Evolutionary conservation across 768 basidiomycete genomes (phyloP).

Genomic region (Goffeauzyma gilvescens): DNA sequence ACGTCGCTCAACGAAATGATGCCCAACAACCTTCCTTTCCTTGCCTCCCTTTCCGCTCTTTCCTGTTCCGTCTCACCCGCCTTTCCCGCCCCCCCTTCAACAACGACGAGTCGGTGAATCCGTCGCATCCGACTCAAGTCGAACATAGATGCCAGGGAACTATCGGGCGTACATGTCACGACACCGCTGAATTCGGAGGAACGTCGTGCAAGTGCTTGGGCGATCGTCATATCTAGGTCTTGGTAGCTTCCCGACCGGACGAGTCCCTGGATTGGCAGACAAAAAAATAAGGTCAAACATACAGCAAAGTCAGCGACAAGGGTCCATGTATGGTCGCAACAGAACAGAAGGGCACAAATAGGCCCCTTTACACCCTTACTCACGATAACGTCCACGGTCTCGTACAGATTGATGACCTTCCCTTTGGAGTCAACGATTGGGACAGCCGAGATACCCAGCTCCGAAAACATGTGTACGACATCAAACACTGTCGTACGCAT

Average conservation of each 20-base stretch:
- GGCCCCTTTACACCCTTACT: too few relatives aligned
- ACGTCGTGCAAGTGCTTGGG: conserved; percentile 76
- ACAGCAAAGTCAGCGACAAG: background rate
- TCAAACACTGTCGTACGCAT: conserved; percentile 85
- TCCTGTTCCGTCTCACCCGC: conserved; percentile 21
- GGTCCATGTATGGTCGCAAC: background rate
- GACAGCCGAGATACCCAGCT: conserved; percentile 84
- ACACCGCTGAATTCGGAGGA: conserved; percentile 92
- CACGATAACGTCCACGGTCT: conserved; percentile 97
- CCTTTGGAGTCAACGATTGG: conserved; percentile 80
- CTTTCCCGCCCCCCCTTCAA: conserved; percentile 37
- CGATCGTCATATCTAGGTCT: conserved; percentile 81
- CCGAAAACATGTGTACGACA: conserved; percentile 96
- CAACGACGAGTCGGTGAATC: conserved; percentile 85
- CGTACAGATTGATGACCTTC: conserved; percentile 85
- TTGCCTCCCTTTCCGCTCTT: background rate
- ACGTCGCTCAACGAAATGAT: conserved; percentile 31
- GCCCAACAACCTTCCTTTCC: conserved; percentile 24
- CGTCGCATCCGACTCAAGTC: conserved; percentile 80
- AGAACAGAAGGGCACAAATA: background rate
- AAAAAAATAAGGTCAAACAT: background rate
- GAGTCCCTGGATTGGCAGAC: too few relatives aligned
- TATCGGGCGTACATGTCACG: conserved; percentile 79
- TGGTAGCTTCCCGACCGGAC: conserved; percentile 87
- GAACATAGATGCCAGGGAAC: conserved; percentile 75